phyloP scores from a whole-genome alignment of 1,284 basidiomycete genomes.

The Hemileia vastatrix region DNA sequence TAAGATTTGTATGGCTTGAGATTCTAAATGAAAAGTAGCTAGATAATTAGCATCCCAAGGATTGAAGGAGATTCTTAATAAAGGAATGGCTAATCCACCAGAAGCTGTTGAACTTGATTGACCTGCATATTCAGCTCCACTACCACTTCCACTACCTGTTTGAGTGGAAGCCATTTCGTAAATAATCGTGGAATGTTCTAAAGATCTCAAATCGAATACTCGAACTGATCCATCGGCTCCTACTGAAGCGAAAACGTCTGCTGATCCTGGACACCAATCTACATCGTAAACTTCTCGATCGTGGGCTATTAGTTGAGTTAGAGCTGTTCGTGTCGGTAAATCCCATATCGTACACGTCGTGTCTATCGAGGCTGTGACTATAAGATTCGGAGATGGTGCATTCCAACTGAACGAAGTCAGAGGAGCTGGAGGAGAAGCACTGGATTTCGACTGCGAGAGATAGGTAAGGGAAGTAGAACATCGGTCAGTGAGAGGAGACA shows the following conservation, averaged over 20 bases:
- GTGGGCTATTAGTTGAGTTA: constrained; percentile 88
- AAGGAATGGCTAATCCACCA: constrained; percentile 57
- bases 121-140: not conserved
- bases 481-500: no score
- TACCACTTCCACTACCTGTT: constrained; percentile 49
- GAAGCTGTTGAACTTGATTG: no score
- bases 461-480: not conserved
- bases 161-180: constrained; percentile 95
- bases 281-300: constrained; percentile 98
- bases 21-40: constrained; percentile 84
- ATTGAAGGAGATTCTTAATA: constrained; percentile 73
- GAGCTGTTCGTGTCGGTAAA: constrained; percentile 83
- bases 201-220: constrained; percentile 87
- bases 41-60: constrained; percentile 78
- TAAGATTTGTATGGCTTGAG: constrained; percentile 71
- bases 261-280: constrained; percentile 91
- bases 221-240: constrained; percentile 92
- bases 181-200: constrained; percentile 96
- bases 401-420: constrained; percentile 95
- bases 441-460: constrained; percentile 84
- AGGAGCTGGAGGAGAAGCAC: constrained; percentile 72
- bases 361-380: no score
- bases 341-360: constrained; percentile 65
- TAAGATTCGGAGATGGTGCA: no score
- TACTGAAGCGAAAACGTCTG: constrained; percentile 95